Evolutionary conservation across 768 basidiomycete species (phyloP), one percentile per base, ranked within the genome.

Genomic region (Chalciporus pseudorubinellus): DNA sequence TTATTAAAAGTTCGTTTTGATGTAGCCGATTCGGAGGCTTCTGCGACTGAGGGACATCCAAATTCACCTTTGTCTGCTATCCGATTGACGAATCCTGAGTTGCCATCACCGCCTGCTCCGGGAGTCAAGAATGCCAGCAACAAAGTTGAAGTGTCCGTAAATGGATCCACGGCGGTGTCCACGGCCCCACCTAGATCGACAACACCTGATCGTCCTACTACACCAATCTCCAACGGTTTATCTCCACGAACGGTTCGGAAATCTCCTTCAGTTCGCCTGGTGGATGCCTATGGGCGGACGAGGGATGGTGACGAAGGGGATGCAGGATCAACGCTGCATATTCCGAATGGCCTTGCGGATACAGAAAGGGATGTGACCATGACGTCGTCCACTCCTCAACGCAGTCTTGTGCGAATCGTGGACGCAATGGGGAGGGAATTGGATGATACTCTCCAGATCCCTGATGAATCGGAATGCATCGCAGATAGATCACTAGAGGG

Each of bases 1-100:
- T 71, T 83, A 21, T 65, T 84, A 54, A 87, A 86, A 64, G 89
- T 92, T 48, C 82, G 89, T 38, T 91, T 91, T 58, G 82, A 89
- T 56, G 72, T 76, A 22, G 68, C 57, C 36, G 63, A 72, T 58
- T 58, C 69, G 64, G 65, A 70, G 45, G 48, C 64, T 31, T 71
- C 70, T 47, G 55, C 62, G 36, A 61, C 62, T 31, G 67, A 68
- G 50, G 64, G 60, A 26, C 66, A 50, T 18, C 38, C 58, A 16
- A 53, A 46, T 47, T 56, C 69, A 14, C 68, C 67, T 13, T 39
- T 70, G 28, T 55, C 66, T 16, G 65, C 67, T 13, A 60, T 68
- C 39, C 57, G 56, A 45, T 44, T 65, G 51, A 39, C 41, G 41
- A 61, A 68, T 40, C 51, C 61, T 24, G 61, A 63, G 38, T 43